Evolutionary conservation across 1,139 yeast genomes (phyloP).

Genomic region (Blastobotrys capitulatus): DNA sequence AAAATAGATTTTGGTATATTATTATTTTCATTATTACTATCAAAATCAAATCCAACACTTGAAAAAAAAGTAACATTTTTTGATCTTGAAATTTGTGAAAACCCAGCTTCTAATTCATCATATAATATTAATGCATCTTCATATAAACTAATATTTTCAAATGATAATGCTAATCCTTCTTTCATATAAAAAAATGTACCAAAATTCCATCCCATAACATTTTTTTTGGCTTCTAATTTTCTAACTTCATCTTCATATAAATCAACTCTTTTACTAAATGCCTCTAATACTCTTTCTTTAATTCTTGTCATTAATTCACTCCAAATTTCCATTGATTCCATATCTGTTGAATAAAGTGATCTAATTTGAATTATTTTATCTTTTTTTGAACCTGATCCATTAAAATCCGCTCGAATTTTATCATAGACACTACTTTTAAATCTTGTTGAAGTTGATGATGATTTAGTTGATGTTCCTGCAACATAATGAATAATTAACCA

Average conservation of each 20-base stretch:
- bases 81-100: slow-evolving; percentile 21
- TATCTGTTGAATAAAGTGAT: slow-evolving; percentile 36
- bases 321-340: slow-evolving; percentile 45
- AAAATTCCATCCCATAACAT: slow-evolving; percentile 40
- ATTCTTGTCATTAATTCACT: slow-evolving; percentile 41
- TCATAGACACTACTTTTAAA: slow-evolving; percentile 56
- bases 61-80: slow-evolving; percentile 26
- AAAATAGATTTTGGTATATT: slow-evolving; percentile 11
- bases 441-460: slow-evolving; percentile 28
- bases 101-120: slow-evolving; percentile 36
- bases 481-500: slow-evolving; percentile 60
- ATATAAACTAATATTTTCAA: slow-evolving; percentile 47
- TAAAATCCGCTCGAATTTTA: slow-evolving; percentile 64
- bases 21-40: no score
- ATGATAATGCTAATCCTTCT: slow-evolving; percentile 43
- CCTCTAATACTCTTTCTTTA: slow-evolving; percentile 48
- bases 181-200: slow-evolving; percentile 41
- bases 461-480: slow-evolving; percentile 38
- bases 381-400: slow-evolving; percentile 31
- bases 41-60: slow-evolving; percentile 29
- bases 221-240: slow-evolving; percentile 32
- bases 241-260: slow-evolving; percentile 37
- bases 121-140: slow-evolving; percentile 54
- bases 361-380: slow-evolving; percentile 35
- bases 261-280: slow-evolving; percentile 50